phyloP scores from a whole-genome alignment of 2,329 filamentous ascomycete species.

The Aspergillus floridensis region DNA sequence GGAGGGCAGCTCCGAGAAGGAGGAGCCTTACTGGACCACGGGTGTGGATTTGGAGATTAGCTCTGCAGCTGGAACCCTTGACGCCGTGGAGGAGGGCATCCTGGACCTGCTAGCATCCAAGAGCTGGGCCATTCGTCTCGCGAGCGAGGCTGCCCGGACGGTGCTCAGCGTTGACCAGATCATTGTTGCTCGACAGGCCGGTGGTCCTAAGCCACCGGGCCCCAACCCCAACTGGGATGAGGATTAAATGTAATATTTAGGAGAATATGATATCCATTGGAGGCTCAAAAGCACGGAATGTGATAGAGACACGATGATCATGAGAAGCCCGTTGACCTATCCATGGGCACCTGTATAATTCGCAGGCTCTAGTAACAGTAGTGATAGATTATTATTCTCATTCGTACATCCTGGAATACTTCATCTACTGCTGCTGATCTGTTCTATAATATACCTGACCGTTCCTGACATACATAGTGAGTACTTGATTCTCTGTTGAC shows the following conservation, averaged over 20 bases:
- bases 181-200: slow-evolving; percentile 95
- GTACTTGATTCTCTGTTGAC: not conserved
- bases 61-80: slow-evolving; percentile 74
- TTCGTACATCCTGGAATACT: not conserved
- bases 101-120: slow-evolving; percentile 89
- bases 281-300: slow-evolving; percentile 14
- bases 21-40: slow-evolving; percentile 82
- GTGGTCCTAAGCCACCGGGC: slow-evolving; percentile 92
- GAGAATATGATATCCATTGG: slow-evolving; percentile 6
- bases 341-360: slow-evolving; percentile 1
- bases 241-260: slow-evolving; percentile 45
- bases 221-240: slow-evolving; percentile 81
- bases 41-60: slow-evolving; percentile 94
- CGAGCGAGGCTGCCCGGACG: slow-evolving; percentile 89
- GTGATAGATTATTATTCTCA: slow-evolving; percentile 3
- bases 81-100: slow-evolving; percentile 84
- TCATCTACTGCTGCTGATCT: not conserved
- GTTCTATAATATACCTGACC: not conserved
- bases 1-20: slow-evolving; percentile 46
- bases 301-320: slow-evolving; percentile 34
- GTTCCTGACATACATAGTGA: not conserved
- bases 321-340: slow-evolving; percentile 24
- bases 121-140: slow-evolving; percentile 95
- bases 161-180: slow-evolving; percentile 97
- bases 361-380: not conserved